phyloP scores from a whole-genome alignment of 2,329 filamentous ascomycete species.

The Colletotrichum melonis region DNA sequence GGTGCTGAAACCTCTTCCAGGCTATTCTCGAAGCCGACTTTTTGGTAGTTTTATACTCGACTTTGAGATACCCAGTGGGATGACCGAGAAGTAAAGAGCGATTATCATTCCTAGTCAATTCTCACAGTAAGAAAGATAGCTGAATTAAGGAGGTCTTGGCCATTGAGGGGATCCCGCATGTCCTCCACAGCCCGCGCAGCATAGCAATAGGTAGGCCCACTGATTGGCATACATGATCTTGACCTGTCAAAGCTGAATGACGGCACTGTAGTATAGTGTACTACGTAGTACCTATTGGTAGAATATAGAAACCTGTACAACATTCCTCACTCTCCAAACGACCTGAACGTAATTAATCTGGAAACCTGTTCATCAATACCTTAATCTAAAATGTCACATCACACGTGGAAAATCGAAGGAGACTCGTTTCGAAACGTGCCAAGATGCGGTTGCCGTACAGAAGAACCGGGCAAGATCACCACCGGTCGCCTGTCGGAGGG shows the following conservation, averaged over 20 bases:
- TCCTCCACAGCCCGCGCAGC: slow-evolving; percentile 3
- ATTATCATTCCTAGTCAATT: background rate
- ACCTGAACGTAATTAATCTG: slow-evolving; percentile 7
- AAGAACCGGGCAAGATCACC: slow-evolving; percentile 13
- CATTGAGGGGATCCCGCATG: background rate
- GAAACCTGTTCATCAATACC: background rate
- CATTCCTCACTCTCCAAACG: background rate
- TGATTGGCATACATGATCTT: background rate
- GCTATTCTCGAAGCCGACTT: background rate
- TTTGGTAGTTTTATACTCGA: slow-evolving; percentile 2
- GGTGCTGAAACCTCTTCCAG: background rate
- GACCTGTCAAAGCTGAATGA: background rate
- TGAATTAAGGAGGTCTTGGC: slow-evolving; percentile 33
- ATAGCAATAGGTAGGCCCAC: background rate
- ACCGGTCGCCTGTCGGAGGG: background rate
- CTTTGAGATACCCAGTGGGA: background rate
- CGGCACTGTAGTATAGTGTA: background rate
- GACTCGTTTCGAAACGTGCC: slow-evolving; percentile 18
- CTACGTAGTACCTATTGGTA: background rate
- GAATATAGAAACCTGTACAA: background rate
- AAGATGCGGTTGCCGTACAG: slow-evolving; percentile 1
- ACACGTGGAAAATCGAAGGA: slow-evolving; percentile 20
- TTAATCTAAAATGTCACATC: background rate
- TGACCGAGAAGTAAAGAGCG: background rate
- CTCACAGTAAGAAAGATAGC: background rate